Base-by-base conservation (phyloP, 495 filamentous ascomycete genomes). In the Podospora anserina region DNA sequence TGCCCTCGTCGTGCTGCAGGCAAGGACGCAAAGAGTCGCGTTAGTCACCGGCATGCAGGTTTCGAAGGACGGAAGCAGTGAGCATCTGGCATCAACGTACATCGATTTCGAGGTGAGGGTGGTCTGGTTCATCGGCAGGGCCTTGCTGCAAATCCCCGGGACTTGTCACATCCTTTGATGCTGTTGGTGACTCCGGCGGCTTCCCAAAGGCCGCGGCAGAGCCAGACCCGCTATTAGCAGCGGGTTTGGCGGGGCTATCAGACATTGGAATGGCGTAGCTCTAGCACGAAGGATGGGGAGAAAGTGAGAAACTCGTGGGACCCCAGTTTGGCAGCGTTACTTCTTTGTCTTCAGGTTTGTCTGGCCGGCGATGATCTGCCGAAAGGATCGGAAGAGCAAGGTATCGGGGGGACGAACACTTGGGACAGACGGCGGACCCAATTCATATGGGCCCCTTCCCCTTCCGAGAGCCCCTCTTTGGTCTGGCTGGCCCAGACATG, bases 1-100 rank as follows among this genome's bases (percentile, higher is more conserved):
- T 1, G 28, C 62, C 56, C 5, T 66, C 49, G 58, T 60, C 34
- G 44, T 71, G 64, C 64, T 67, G 55, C 13, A 53, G 23, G 57
- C 19, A 34, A 39, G 26, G 56, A n/a, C 4, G 4, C 57, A 34
- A 30, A 62, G 27, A 61, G 15, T 30, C 5, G 23, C 3, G 63
- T 65, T 59, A 56, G 55, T 32, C 13, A 49, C 39, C 39, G 39
- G n/a, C 32, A 44, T 64, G 9, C 9, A 63, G 60, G 4, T 23
- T 23, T 59, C 19, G n/a, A 20, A 18, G 9, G 39, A 13, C 39
- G 4, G 4, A 5, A 32, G 30, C 30, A 32, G 30, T 32, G 30
- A 5, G 30, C 30, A 20, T 20, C 11, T 39, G 6, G 15, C 39
- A 11, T 16, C 39, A 58, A 61, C 59, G 16, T 32, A 61, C 59